Base-by-base conservation (phyloP, 2,329 filamentous ascomycete species). In the Kalaharituber pfeilii region DNA sequence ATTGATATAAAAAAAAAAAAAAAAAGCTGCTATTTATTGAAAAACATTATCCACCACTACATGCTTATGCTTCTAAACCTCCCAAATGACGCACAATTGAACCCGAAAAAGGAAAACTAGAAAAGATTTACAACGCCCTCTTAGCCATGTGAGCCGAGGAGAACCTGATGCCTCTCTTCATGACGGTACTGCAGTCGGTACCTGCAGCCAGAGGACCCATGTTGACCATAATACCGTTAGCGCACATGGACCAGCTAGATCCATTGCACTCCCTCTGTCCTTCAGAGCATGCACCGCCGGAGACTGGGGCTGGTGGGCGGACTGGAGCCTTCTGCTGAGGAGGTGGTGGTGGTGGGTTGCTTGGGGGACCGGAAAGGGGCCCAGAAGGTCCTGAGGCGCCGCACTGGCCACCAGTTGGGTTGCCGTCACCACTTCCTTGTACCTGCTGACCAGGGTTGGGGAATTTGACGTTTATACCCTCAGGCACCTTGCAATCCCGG, bases 401-500 rank as follows among this genome's bases (percentile, higher is more conserved):
- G 47, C 63, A 65, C 9, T n/a, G n/a, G 42, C 25, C 24, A 20
- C 42, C 42, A 22, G 24, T 47, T 22, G 42, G 42, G 24, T 59
- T 52, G 26, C 56, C 56, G 30, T 52, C 36, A 30, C 27, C 27
- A 49, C 51, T 28, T 53, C 29, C 45, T 44, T 44, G 73, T 2
- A 79, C 71, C 1, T 72, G 74, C 0, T 71, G 59, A 51, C 85
- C 85, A 0, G 84, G 76, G 59, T 83, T 70, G 7, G 82, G 81
- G 70, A 81, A 89, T 45, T 56, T 66, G 58, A 83, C 72, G 60
- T 86, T 79, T 2, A 69, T 65, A 15, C 66, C 64, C 36, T 79
- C 75, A 0, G 62, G 64, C 8, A 78, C 82, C 0, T 50, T 64
- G 68, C 82, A 86, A 39, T 67, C 69, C 54, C 74, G 73, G 24